Percentiles rank a stretch among this genome's conserved stretches.
These are phyloP conservation scores for Aphanomyces stellatus DNA, from an alignment of 352 stramenopile genomes.

Conservation along the genomic window DNA sequence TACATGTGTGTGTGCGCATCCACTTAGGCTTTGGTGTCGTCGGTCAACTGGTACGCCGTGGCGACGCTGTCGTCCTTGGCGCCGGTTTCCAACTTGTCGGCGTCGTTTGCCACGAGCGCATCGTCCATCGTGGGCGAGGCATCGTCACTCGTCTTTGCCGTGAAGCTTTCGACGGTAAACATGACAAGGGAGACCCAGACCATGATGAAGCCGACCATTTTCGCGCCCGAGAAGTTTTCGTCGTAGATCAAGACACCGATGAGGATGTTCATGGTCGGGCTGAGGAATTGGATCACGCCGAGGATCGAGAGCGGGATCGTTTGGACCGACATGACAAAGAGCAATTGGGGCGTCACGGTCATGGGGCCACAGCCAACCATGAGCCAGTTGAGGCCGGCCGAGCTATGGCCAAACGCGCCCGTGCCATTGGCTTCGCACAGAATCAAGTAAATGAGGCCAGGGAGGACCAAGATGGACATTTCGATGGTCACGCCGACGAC, in stretches of 20 bases:
- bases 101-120: too few species aligned
- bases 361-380: conserved; percentile 7
- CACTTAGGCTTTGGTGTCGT: too few species aligned
- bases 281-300: background rate
- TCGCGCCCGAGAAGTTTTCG: background rate
- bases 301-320: background rate
- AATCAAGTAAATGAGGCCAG: background rate
- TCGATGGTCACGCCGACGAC: background rate
- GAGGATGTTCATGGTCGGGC: background rate
- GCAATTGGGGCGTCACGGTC: conserved; percentile 1
- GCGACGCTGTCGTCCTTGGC: too few species aligned
- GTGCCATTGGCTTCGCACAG: background rate
- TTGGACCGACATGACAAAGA: background rate
- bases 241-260: background rate
- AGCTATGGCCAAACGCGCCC: background rate
- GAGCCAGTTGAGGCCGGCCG: background rate
- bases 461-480: background rate
- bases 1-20: too few species aligned
- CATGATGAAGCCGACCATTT: background rate
- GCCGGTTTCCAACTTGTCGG: too few species aligned
- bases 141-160: background rate
- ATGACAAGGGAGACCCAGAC: background rate
- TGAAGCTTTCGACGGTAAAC: background rate
- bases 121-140: too few species aligned
- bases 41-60: too few species aligned